phyloP scores from a whole-genome alignment of 257 asterid genomes.

The Ilex asprella region DNA sequence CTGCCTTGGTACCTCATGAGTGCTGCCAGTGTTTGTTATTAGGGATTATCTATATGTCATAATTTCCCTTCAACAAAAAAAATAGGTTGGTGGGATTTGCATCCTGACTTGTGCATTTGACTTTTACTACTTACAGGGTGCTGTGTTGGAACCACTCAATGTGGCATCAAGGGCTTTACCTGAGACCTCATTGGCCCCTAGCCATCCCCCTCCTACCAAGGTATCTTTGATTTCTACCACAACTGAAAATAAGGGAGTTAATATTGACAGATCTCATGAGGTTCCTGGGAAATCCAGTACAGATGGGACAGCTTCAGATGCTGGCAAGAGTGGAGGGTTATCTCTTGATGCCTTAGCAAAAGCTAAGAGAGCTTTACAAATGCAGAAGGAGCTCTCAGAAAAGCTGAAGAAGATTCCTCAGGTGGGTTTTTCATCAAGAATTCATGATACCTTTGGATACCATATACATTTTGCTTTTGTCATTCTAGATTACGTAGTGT shows the following conservation, averaged over 20 bases:
- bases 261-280: neutral
- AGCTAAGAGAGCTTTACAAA: conserved; percentile 79
- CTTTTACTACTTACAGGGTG: conserved; percentile 46
- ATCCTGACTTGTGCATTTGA: conserved; percentile 9
- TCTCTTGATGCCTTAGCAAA: conserved; percentile 66
- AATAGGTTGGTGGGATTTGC: neutral
- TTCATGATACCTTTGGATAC: neutral
- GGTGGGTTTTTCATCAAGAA: neutral
- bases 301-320: neutral
- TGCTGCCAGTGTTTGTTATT: neutral
- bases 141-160: conserved; percentile 35
- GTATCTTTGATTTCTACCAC: neutral
- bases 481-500: too few species aligned
- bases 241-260: neutral
- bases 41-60: neutral
- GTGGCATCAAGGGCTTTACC: conserved; percentile 32
- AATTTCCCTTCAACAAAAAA: too few species aligned
- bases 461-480: too few species aligned
- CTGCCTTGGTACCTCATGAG: neutral
- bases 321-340: conserved; percentile 1
- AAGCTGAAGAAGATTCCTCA: neutral
- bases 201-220: neutral
- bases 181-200: neutral
- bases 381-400: conserved; percentile 59
- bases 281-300: conserved; percentile 1